Percentiles rank a stretch among this genome's conserved stretches.
These are phyloP conservation scores for Talaromyces sp. DNA, from an alignment of 2,329 filamentous ascomycete genomes.

Conservation along the genomic window DNA sequence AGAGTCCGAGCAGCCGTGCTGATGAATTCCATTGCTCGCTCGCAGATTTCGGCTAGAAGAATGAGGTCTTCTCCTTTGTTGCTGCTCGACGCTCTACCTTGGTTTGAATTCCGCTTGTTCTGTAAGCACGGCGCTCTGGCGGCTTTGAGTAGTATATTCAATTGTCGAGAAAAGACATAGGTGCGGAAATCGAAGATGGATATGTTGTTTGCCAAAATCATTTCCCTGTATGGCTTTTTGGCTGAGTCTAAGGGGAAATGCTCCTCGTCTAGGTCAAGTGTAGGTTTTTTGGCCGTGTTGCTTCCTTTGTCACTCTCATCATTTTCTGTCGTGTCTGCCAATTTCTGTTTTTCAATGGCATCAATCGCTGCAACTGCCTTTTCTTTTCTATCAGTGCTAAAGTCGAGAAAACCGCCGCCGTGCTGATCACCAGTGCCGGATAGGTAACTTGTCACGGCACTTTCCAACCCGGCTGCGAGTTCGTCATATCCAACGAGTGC, in stretches of 20 bases:
- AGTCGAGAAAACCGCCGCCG: slow-evolving; percentile 65
- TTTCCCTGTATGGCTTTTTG: slow-evolving; percentile 78
- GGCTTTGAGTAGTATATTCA: slow-evolving; percentile 73
- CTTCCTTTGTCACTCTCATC: slow-evolving; percentile 23
- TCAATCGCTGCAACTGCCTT: slow-evolving; percentile 52
- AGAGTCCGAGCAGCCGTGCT: slow-evolving; percentile 74
- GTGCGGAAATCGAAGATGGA: slow-evolving; percentile 93
- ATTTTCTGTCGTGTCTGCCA: slow-evolving; percentile 8
- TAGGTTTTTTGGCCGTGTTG: slow-evolving; percentile 24
- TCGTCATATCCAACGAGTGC: slow-evolving; percentile 93
- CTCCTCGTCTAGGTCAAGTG: slow-evolving; percentile 24
- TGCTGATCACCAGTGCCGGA: slow-evolving; percentile 60
- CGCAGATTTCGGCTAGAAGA: slow-evolving; percentile 81
- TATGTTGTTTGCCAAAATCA: slow-evolving; percentile 91
- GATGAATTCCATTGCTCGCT: slow-evolving; percentile 77
- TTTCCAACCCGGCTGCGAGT: slow-evolving; percentile 79
- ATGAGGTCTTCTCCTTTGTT: slow-evolving; percentile 67
- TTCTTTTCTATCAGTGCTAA: slow-evolving; percentile 68
- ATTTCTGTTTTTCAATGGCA: slow-evolving; percentile 18
- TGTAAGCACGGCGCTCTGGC: slow-evolving; percentile 56
- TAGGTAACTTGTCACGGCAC: slow-evolving; percentile 70
- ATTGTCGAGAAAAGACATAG: slow-evolving; percentile 88
- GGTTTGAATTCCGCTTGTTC: slow-evolving; percentile 22
- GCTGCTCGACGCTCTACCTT: slow-evolving; percentile 42
- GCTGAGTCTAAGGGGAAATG: slow-evolving; percentile 48